phyloP scores from a whole-genome alignment of 768 basidiomycete genomes.

The Phlegmacium glaucopus region DNA sequence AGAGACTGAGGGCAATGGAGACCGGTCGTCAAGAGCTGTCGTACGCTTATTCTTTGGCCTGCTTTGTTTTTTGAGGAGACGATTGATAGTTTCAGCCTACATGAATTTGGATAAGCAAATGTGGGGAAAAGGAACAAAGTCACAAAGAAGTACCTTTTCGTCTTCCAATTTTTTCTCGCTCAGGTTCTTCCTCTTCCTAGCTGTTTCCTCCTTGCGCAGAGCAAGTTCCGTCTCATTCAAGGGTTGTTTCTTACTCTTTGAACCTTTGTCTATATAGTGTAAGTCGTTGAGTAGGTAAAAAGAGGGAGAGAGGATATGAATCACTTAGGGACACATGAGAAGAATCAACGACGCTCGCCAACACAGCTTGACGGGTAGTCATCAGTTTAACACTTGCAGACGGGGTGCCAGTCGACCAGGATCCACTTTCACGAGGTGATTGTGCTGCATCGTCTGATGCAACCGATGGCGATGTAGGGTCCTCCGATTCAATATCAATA shows the following conservation, averaged over 20 bases:
- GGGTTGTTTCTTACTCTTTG: constrained; percentile 56
- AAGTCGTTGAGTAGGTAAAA: neutral
- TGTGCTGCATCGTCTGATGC: constrained; percentile 19
- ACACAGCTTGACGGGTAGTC: constrained; percentile 66
- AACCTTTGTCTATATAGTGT: constrained; percentile 19
- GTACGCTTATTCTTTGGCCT: constrained; percentile 60
- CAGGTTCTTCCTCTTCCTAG: constrained; percentile 76
- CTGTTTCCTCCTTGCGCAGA: constrained; percentile 75
- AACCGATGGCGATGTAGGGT: constrained; percentile 25
- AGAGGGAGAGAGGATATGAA: constrained; percentile 4
- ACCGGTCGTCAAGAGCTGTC: constrained; percentile 48
- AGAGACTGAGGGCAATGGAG: constrained; percentile 35
- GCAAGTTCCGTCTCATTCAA: constrained; percentile 73
- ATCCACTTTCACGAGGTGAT: constrained; percentile 20
- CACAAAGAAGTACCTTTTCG: constrained; percentile 62
- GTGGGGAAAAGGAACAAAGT: neutral
- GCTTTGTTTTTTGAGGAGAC: constrained; percentile 79
- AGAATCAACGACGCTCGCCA: constrained; percentile 65
- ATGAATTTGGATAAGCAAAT: constrained; percentile 8
- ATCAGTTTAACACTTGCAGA: constrained; percentile 31
- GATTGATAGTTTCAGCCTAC: constrained; percentile 85
- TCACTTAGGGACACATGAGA: constrained; percentile 65
- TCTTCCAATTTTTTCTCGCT: constrained; percentile 73
- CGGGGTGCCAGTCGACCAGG: constrained; percentile 25
- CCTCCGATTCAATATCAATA: constrained; percentile 35